A percentile compares a stretch with the other conserved stretches of the same genome.
Evolutionary conservation across 306 rosid species (phyloP).

Genomic region (Astragalus membranaceus): DNA sequence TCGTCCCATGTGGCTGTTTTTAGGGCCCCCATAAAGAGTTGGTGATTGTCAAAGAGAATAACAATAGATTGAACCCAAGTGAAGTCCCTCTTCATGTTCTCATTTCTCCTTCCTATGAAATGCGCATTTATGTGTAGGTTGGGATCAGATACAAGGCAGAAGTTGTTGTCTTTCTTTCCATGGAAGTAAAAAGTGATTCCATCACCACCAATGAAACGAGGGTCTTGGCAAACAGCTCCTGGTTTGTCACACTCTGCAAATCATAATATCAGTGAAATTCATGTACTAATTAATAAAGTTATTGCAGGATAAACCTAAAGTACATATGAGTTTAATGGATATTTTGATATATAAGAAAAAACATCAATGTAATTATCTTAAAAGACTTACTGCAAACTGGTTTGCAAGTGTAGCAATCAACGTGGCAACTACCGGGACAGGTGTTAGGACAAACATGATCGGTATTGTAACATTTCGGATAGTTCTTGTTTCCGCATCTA

Average conservation of each 20-base stretch:
- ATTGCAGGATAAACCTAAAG: too few species aligned
- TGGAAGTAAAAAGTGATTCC: slow-evolving; percentile 15
- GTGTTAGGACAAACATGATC: slow-evolving; percentile 38
- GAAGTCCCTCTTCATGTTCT: slow-evolving; percentile 52
- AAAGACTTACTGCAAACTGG: slow-evolving; percentile 53
- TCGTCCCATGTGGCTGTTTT: slow-evolving; percentile 46
- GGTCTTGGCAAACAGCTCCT: slow-evolving; percentile 21
- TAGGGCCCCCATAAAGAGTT: slow-evolving; percentile 35
- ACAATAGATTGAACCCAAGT: slow-evolving; percentile 62
- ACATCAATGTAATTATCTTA: too few species aligned
- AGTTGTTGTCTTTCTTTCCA: slow-evolving; percentile 46
- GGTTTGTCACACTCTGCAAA: slow-evolving; percentile 21
- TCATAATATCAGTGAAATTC: not conserved
- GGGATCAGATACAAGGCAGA: slow-evolving; percentile 51
- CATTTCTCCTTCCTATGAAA: not conserved
- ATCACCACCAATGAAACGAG: too few species aligned
- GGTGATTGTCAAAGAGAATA: slow-evolving; percentile 41
- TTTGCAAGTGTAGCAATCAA: slow-evolving; percentile 54
- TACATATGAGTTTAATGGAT: too few species aligned
- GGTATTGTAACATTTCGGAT: slow-evolving; percentile 31
- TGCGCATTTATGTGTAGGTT: slow-evolving; percentile 65
- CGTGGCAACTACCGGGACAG: slow-evolving; percentile 45
- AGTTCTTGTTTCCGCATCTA: slow-evolving; percentile 36
- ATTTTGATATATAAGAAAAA: not conserved
- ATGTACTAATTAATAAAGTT: too few species aligned